phyloP scores from a whole-genome alignment of 768 basidiomycete species.

The Butyriboletus loyo region DNA sequence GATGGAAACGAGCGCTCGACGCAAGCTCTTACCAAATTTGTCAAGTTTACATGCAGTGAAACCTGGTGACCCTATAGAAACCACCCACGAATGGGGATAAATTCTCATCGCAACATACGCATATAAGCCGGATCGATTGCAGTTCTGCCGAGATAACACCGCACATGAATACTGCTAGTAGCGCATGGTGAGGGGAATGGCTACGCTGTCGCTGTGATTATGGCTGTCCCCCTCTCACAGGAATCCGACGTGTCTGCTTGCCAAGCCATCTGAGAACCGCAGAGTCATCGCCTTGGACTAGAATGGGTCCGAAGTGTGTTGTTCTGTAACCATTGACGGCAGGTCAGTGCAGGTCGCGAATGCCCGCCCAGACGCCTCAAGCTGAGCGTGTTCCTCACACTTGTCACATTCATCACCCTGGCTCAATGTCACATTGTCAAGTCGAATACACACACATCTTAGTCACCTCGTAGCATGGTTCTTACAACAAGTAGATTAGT shows the following conservation, averaged over 20 bases:
- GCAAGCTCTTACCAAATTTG: background rate
- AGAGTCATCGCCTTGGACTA: background rate
- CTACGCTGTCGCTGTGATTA: background rate
- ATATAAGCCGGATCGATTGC: background rate
- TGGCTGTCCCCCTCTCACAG: background rate
- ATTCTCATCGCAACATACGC: too few relatives aligned
- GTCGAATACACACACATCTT: background rate
- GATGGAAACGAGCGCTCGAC: background rate
- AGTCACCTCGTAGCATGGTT: too few relatives aligned
- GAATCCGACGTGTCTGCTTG: background rate
- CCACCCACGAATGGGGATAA: background rate
- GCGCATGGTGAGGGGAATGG: background rate
- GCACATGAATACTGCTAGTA: background rate
- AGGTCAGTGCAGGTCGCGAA: too few relatives aligned
- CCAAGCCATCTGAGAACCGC: background rate
- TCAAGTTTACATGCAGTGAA: background rate
- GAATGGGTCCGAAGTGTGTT: background rate
- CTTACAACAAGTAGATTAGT: background rate
- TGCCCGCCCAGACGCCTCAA: too few relatives aligned
- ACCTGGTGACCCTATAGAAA: background rate
- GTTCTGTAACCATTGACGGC: background rate
- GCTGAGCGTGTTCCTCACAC: too few relatives aligned
- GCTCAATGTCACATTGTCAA: too few relatives aligned
- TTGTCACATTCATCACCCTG: too few relatives aligned
- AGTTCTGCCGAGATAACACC: background rate